Conservation (phyloP, 805 yeast species). For the Tetrapisispora taiwanensis region DNA sequence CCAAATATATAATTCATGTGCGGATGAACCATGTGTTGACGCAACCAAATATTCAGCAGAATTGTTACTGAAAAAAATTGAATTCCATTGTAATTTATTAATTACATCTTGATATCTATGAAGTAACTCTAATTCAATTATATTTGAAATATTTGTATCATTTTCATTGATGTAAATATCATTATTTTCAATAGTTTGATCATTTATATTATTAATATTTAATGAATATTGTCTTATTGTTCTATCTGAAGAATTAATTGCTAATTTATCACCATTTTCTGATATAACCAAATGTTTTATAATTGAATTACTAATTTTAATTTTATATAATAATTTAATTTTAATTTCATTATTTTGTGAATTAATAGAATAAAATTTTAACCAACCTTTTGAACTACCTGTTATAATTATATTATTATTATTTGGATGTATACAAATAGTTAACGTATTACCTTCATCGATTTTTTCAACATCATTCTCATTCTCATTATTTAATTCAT, state of each 20-base stretch:
- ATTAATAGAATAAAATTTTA: constrained; percentile 38
- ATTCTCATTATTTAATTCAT: constrained; percentile 2
- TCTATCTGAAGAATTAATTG: constrained; percentile 69
- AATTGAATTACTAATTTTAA: constrained; percentile 55
- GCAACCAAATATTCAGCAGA: constrained; percentile 81
- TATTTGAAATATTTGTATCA: not conserved
- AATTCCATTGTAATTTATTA: constrained; percentile 80
- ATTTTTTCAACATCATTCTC: constrained; percentile 14
- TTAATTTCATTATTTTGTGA: not conserved
- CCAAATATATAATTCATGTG: constrained; percentile 88
- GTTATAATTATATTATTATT: constrained; percentile 41
- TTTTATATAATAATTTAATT: constrained; percentile 34
- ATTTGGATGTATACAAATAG: constrained; percentile 25
- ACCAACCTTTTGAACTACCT: constrained; percentile 76
- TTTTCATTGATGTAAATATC: not conserved
- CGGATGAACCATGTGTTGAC: constrained; percentile 68
- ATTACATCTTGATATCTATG: constrained; percentile 87
- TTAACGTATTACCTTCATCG: constrained; percentile 21
- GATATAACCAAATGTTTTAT: constrained; percentile 59
- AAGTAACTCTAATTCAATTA: constrained; percentile 48
- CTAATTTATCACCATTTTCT: constrained; percentile 49
- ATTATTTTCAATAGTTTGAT: not conserved
- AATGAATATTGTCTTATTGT: constrained; percentile 48
- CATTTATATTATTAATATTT: constrained; percentile 3
- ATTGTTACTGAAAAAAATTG: constrained; percentile 60